Percentiles rank a stretch among this genome's conserved stretches.
phyloP scores from a whole-genome alignment of 2,329 filamentous ascomycete genomes.

The Cercospora sesami region DNA sequence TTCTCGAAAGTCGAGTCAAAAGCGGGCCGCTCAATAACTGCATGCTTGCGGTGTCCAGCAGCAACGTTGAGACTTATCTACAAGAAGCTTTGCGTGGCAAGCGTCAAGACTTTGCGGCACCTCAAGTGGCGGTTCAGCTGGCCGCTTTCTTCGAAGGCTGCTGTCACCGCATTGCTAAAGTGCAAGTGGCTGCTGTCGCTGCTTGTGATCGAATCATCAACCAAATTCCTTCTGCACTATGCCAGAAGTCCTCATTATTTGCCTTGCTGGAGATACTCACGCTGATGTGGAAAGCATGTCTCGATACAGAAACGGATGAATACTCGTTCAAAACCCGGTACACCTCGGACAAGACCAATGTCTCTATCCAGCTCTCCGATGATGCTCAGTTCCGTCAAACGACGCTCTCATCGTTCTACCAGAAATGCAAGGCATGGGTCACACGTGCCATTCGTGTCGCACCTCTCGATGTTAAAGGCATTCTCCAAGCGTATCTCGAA shows the following conservation, averaged over 20 bases:
- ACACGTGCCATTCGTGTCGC: constrained; percentile 76
- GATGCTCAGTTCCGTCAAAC: constrained; percentile 78
- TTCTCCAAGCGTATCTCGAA: constrained; percentile 93
- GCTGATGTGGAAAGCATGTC: constrained; percentile 91
- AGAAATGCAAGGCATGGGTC: constrained; percentile 78
- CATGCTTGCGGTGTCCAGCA: constrained; percentile 63
- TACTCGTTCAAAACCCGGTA: constrained; percentile 86
- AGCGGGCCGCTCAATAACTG: constrained; percentile 61
- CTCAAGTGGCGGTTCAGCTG: constrained; percentile 85
- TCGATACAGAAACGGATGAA: constrained; percentile 91
- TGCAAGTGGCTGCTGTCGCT: constrained; percentile 80
- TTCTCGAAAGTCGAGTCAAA: constrained; percentile 82
- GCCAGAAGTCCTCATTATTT: constrained; percentile 86
- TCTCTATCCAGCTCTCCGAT: constrained; percentile 88
- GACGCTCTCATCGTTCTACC: constrained; percentile 76
- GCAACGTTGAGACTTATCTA: constrained; percentile 77
- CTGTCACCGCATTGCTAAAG: constrained; percentile 88
- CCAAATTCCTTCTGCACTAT: constrained; percentile 84
- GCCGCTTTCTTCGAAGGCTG: constrained; percentile 82
- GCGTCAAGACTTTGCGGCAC: constrained; percentile 79
- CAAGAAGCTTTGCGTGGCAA: constrained; percentile 69
- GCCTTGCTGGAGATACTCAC: constrained; percentile 87
- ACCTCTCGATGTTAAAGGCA: constrained; percentile 88
- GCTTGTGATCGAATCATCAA: constrained; percentile 84
- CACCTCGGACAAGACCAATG: constrained; percentile 71